phyloP scores from a whole-genome alignment of 2,329 filamentous ascomycete genomes.

The Microcyclosporella mali region DNA sequence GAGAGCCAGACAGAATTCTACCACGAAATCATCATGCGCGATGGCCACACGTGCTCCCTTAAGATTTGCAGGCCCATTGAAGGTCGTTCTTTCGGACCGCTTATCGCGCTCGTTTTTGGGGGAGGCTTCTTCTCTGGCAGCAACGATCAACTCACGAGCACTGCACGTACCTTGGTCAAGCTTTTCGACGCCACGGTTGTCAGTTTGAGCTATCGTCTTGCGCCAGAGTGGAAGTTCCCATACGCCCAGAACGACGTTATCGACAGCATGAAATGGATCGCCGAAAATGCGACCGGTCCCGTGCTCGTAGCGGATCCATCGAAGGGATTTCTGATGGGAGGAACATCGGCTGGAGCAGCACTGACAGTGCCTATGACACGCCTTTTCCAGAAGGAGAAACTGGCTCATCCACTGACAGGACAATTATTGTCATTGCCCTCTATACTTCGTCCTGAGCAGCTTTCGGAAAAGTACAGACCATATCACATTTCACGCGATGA shows the following conservation, averaged over 20 bases:
- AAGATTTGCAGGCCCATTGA: slow-evolving; percentile 29
- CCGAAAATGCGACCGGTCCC: slow-evolving; percentile 29
- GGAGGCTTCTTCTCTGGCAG: slow-evolving; percentile 26
- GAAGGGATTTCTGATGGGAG: slow-evolving; percentile 45
- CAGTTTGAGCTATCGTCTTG: slow-evolving; percentile 35
- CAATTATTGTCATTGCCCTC: slow-evolving; percentile 33
- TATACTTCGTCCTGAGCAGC: slow-evolving; percentile 33
- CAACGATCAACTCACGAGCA: slow-evolving; percentile 22
- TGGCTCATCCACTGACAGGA: slow-evolving; percentile 42
- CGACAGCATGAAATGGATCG: slow-evolving; percentile 36
- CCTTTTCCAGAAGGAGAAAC: slow-evolving; percentile 36
- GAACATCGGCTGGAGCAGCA: slow-evolving; percentile 42
- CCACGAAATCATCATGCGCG: slow-evolving; percentile 31
- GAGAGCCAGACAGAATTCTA: slow-evolving; percentile 31
- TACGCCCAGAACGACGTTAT: slow-evolving; percentile 40
- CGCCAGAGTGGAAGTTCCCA: slow-evolving; percentile 43
- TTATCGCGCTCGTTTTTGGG: slow-evolving; percentile 25
- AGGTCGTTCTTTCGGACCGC: slow-evolving; percentile 11
- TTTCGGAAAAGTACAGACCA: slow-evolving; percentile 36
- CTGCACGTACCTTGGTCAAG: slow-evolving; percentile 21
- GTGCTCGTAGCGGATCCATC: slow-evolving; percentile 32
- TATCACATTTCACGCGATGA: slow-evolving; percentile 36
- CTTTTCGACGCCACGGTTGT: slow-evolving; percentile 17
- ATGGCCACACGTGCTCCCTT: slow-evolving; percentile 30
- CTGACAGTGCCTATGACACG: slow-evolving; percentile 37